Percentiles rank a stretch among this genome's conserved stretches.
These are phyloP conservation scores for Fusarium incarnatum DNA, from an alignment of 2,329 filamentous ascomycete genomes.

Conservation along the genomic window DNA sequence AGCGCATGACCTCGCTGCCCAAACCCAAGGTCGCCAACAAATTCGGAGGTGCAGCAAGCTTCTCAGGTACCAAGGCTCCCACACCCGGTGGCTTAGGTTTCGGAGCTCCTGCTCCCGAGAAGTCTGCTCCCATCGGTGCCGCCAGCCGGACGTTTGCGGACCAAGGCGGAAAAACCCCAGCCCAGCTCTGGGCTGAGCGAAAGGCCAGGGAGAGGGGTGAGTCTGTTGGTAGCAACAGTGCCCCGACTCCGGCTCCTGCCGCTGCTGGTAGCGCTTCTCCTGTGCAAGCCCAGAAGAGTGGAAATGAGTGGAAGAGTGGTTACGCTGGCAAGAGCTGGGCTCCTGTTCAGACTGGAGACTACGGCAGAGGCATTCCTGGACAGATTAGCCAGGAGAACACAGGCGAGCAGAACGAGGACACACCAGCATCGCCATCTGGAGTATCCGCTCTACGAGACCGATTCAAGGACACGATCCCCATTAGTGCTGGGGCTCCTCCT, in stretches of 20 bases:
- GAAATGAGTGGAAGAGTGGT: constrained; percentile 87
- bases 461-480: constrained; percentile 81
- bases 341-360: constrained; percentile 76
- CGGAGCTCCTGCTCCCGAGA: constrained; percentile 67
- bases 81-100: constrained; percentile 76
- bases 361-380: constrained; percentile 70
- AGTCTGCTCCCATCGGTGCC: constrained; percentile 73
- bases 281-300: constrained; percentile 76
- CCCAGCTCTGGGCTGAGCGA: constrained; percentile 97
- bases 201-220: constrained; percentile 82
- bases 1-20: constrained; percentile 85
- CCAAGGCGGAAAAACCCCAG: constrained; percentile 93
- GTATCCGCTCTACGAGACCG: constrained; percentile 82
- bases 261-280: constrained; percentile 58
- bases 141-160: constrained; percentile 96
- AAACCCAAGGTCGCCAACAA: constrained; percentile 96
- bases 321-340: constrained; percentile 93
- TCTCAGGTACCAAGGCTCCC: constrained; percentile 90
- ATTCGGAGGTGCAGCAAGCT: constrained; percentile 78
- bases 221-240: constrained; percentile 50
- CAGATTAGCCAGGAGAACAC: constrained; percentile 69
- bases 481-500: constrained; percentile 62
- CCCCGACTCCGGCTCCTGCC: constrained; percentile 51
- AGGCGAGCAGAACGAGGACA: constrained; percentile 65
- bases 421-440: constrained; percentile 67